A percentile compares a stretch with the other conserved stretches of the same genome.
Conservation (phyloP, 2,329 filamentous ascomycete species). For the Stromatinia cepivora region DNA sequence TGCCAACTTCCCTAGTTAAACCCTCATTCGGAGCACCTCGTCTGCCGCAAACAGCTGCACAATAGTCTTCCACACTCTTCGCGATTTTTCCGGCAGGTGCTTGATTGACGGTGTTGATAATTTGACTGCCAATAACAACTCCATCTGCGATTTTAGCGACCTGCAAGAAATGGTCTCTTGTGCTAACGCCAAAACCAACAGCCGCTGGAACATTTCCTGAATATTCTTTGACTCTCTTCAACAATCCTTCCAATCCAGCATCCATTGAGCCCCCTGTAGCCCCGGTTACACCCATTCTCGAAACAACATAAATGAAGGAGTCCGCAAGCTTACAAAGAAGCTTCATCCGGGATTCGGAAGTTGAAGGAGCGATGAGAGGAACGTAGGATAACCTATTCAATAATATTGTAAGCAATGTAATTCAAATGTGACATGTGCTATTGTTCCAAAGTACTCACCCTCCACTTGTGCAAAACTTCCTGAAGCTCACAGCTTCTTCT, state of each 20-base stretch:
- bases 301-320: slow-evolving; percentile 98
- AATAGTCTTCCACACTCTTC: slow-evolving; percentile 82
- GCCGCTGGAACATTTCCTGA: slow-evolving; percentile 88
- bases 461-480: slow-evolving; percentile 76
- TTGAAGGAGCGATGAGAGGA: slow-evolving; percentile 92
- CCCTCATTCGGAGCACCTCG: slow-evolving; percentile 42
- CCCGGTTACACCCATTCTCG: slow-evolving; percentile 93
- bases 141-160: slow-evolving; percentile 85
- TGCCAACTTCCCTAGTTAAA: slow-evolving; percentile 63
- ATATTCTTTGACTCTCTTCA: slow-evolving; percentile 86
- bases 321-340: slow-evolving; percentile 94
- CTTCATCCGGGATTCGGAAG: slow-evolving; percentile 90
- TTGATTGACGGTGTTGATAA: slow-evolving; percentile 76
- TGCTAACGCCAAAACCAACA: slow-evolving; percentile 95
- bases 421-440: not conserved
- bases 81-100: slow-evolving; percentile 65
- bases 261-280: slow-evolving; percentile 76
- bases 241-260: slow-evolving; percentile 74
- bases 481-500: slow-evolving; percentile 92
- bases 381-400: slow-evolving; percentile 78
- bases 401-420: slow-evolving; percentile 24
- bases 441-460: slow-evolving; percentile 52
- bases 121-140: slow-evolving; percentile 95
- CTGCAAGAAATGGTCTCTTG: slow-evolving; percentile 86
- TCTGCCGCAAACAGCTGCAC: slow-evolving; percentile 67